Evolutionary conservation across 345 rosid genomes (phyloP).

Genomic region (Raphanus sativus): DNA sequence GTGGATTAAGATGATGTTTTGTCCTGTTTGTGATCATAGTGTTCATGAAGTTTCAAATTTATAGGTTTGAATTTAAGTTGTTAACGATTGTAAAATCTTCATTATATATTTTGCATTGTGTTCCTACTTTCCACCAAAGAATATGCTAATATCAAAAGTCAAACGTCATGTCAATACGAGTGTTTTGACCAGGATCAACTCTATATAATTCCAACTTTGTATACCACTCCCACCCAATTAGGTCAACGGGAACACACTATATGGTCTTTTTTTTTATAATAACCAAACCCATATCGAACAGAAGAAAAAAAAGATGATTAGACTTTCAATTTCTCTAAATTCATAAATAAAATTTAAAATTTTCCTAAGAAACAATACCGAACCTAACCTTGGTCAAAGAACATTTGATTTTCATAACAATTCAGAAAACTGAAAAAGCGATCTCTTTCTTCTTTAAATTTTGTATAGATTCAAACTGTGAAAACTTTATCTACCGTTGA

Average conservation of each 20-base stretch:
- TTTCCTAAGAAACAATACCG: neutral
- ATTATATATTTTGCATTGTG: conserved; percentile 28
- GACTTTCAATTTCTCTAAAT: neutral
- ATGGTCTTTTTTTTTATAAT: neutral
- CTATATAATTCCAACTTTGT: neutral
- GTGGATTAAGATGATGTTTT: neutral
- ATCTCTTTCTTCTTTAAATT: neutral
- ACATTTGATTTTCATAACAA: neutral
- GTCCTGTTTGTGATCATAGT: neutral
- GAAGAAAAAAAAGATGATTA: neutral
- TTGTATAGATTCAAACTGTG: neutral
- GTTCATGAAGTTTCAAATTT: conserved; percentile 3
- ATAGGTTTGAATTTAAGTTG: conserved; percentile 7
- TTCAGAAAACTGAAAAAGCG: neutral
- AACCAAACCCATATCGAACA: conserved; percentile 4
- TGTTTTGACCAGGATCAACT: conserved; percentile 20
- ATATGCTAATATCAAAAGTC: conserved; percentile 25
- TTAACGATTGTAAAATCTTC: neutral
- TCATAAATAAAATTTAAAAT: neutral
- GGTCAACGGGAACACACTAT: conserved; percentile 10
- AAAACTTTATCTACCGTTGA: neutral
- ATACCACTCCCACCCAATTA: neutral
- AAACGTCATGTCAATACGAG: conserved; percentile 30
- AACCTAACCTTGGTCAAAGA: neutral
- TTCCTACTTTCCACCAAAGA: conserved; percentile 38